Conservation (phyloP, 805 yeast species). For the Kregervanrija delftensis region DNA sequence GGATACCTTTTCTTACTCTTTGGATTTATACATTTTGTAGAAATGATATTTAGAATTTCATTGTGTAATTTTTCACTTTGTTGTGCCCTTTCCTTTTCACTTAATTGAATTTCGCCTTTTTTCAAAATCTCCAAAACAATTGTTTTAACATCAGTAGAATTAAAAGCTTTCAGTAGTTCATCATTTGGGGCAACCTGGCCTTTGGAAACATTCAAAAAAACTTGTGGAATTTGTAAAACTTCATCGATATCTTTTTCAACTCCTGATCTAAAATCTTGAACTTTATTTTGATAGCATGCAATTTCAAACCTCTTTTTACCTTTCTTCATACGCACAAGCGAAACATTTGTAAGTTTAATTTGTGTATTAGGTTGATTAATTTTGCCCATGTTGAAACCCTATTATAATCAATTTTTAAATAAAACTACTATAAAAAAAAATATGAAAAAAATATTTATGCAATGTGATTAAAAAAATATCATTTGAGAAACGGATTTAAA, state of each 20-base stretch:
- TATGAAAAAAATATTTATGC: background rate
- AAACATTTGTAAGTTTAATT: constrained; percentile 88
- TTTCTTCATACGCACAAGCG: constrained; percentile 83
- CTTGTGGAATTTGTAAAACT: constrained; percentile 93
- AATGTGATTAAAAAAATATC: too few species aligned
- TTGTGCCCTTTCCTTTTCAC: constrained; percentile 87
- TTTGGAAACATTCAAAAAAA: constrained; percentile 85
- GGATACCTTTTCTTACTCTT: constrained; percentile 86
- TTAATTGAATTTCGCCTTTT: constrained; percentile 91
- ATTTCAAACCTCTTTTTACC: constrained; percentile 90
- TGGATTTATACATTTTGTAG: constrained; percentile 90
- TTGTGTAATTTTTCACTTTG: constrained; percentile 46
- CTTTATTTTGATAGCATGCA: constrained; percentile 95
- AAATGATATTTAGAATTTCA: constrained; percentile 74
- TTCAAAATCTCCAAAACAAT: constrained; percentile 76
- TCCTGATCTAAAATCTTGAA: constrained; percentile 86
- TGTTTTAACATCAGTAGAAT: constrained; percentile 64
- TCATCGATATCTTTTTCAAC: constrained; percentile 93
- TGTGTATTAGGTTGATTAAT: constrained; percentile 87
- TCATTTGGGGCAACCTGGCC: constrained; percentile 90
- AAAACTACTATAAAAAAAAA: background rate
- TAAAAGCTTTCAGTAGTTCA: constrained; percentile 68
- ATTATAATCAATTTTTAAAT: background rate
- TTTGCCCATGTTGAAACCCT: constrained; percentile 21
- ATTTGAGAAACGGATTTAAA: too few species aligned